Base-by-base conservation (phyloP, 2,329 filamentous ascomycete species). In the Microthyrium microscopicum region DNA sequence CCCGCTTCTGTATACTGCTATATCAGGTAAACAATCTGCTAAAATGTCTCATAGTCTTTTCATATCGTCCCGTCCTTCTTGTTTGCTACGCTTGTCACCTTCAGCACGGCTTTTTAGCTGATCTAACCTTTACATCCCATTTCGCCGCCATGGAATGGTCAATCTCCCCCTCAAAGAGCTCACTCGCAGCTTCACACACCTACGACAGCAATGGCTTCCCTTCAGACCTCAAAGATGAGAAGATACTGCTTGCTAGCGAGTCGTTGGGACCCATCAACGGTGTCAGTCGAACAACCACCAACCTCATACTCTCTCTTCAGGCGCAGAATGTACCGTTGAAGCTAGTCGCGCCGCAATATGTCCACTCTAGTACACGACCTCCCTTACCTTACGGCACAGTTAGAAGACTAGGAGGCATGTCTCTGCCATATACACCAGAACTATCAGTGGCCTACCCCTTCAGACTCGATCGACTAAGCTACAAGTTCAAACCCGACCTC, bases 201-300 rank as follows among this genome's bases (percentile, higher is more conserved):
- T n/a, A n/a, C n/a, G n/a, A n/a, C n/a, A n/a, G n/a, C n/a, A n/a
- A n/a, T n/a, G 26, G 17, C 8, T 65, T 66, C 33, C 62, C 61
- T 4, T 42, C 37, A 13, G 42, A 56, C 6, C 59, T 79, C n/a
- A 53, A 58, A 24, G 70, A 69, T 7, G 74, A 71, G 50, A 66
- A 66, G 40, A 62, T 80, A 39, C 54, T 80, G 5, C 62, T 80
- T 5, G 76, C 73, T 40, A 79, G 74, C 11, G 76, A 80, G 48
- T 79, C 73, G 1, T 74, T 78, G 37, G 75, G 74, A 3, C 75
- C 75, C 0, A 71, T 80, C 47, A 80, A 80, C 46, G 75, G 76
- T n/a, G 75, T 80, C 29, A 77, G 70, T 44, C 64, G 73, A 39
- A 80, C 75, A 4, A 80, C 76, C 0, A 57, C 73, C 43, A 77